phyloP scores from a whole-genome alignment of 2,329 filamentous ascomycete species.

The Penicillium frequentans region DNA sequence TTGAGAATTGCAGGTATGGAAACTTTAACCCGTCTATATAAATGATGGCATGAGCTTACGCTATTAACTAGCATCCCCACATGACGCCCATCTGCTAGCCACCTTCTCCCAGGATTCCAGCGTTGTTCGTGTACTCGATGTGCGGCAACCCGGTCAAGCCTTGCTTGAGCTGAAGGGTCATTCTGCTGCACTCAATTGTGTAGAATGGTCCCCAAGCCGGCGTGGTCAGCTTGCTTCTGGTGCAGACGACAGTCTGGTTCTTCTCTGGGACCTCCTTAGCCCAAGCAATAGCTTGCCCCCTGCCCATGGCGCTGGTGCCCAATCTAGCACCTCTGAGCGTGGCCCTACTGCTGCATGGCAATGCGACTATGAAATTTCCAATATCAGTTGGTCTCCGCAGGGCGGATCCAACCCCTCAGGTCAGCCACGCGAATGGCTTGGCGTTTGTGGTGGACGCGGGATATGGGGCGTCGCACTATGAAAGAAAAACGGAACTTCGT shows the following conservation, averaged over 20 bases:
- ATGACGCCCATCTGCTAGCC: conserved; percentile 93
- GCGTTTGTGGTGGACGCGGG: conserved; percentile 47
- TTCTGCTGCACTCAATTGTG: conserved; percentile 79
- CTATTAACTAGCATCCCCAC: conserved; percentile 68
- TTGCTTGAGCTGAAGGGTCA: conserved; percentile 91
- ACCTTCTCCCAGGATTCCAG: conserved; percentile 94
- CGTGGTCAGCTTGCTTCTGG: conserved; percentile 88
- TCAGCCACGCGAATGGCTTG: conserved; percentile 42
- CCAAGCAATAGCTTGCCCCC: conserved; percentile 52
- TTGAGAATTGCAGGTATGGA: conserved; percentile 45
- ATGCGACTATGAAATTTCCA: conserved; percentile 49
- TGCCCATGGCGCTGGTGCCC: conserved; percentile 21
- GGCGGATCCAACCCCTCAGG: conserved; percentile 35
- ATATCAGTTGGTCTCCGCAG: conserved; percentile 49
- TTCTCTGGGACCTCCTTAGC: conserved; percentile 91
- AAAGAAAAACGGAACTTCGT: conserved; percentile 4
- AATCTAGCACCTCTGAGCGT: conserved; percentile 40
- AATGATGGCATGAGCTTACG: conserved; percentile 6
- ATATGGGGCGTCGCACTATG: conserved; percentile 46
- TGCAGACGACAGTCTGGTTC: conserved; percentile 84
- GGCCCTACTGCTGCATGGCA: conserved; percentile 48
- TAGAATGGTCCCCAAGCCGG: conserved; percentile 90
- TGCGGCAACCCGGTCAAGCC: conserved; percentile 92
- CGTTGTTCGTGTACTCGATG: conserved; percentile 90
- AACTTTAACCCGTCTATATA: not conserved